These are phyloP conservation scores for Leccinum imitatum DNA, from an alignment of 768 basidiomycete species.

Conservation along the genomic window DNA sequence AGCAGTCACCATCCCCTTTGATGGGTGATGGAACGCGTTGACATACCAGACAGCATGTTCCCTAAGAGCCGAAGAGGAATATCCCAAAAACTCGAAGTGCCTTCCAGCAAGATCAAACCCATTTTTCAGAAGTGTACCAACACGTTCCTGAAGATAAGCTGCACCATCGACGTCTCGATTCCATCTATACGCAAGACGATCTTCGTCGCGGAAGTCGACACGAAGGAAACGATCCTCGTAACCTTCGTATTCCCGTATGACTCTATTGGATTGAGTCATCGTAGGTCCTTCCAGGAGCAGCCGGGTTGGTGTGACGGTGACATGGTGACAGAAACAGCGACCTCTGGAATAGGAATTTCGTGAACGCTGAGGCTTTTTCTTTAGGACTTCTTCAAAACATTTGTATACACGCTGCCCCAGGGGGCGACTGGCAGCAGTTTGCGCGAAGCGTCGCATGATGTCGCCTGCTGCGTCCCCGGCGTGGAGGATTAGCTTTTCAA, in stretches of 20 bases:
- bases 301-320: constrained; percentile 75
- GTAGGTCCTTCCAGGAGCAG: constrained; percentile 77
- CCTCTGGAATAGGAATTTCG: constrained; percentile 32
- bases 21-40: constrained; percentile 53
- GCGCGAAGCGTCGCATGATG: constrained; percentile 55
- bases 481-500: constrained; percentile 41
- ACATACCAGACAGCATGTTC: constrained; percentile 86
- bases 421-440: constrained; percentile 45
- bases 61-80: constrained; percentile 74
- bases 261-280: constrained; percentile 72
- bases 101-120: constrained; percentile 75
- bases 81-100: constrained; percentile 76
- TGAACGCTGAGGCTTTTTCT: constrained; percentile 16
- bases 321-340: constrained; percentile 67
- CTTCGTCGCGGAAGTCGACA: constrained; percentile 85
- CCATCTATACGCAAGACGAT: constrained; percentile 72
- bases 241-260: constrained; percentile 65
- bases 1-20: constrained; percentile 49
- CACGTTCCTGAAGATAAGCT: constrained; percentile 55
- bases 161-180: constrained; percentile 60
- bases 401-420: constrained; percentile 40
- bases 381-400: constrained; percentile 46
- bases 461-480: constrained; percentile 41
- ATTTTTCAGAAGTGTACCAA: constrained; percentile 54
- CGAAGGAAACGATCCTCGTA: constrained; percentile 72